Base-by-base conservation (phyloP, 371 early-diverging fungal species). In the Haplosporangium sp. region DNA sequence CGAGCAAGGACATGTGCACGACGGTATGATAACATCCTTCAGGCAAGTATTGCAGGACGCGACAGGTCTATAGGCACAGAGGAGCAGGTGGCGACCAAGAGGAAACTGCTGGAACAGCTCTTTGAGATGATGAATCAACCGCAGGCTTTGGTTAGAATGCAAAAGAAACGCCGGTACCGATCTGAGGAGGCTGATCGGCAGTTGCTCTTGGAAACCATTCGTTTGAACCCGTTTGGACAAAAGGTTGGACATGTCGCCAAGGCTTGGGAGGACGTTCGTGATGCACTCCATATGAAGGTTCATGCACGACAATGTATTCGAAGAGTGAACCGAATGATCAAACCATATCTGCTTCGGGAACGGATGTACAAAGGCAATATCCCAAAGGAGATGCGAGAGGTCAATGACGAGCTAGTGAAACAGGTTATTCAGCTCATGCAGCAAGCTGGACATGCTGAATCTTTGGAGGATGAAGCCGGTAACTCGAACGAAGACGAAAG, bases 61-160 rank as follows among this genome's bases (percentile, higher is more conserved):
- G 80, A 79, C 16, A 61, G 62, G 23, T 63, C 64, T 1, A 20
- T 56, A 1, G 69, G 64, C 5, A 73, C 73, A 1, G 80, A 79
- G 46, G 69, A 65, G 18, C 73, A 79, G 47, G 61, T 64, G 14
- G 69, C 52, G 51, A 59, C 63, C 20, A 79, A 79, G 53, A 73
- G 69, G 16, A 42, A 47, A 29, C 60, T 79, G 46, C 52, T 79
- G 50, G 80, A 79, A 37, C 64, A 79, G 59, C 62, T 79, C 21
- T 53, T 79, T 41, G 55, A 53, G 21, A 79, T 79, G 80, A 79
- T 79, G 80, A 79, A 79, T 40, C 80, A 79, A 23, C 80, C 80
- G 2, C 80, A 79, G 29, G 80, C 80, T 2, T 20, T 72, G 18
- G 57, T 68, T 5, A 50, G 80, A 55, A 79, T 79, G 80, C 80